Evolutionary conservation across 2,329 filamentous ascomycete species (phyloP).

Genomic region (Teratosphaeriaceae sp.): DNA sequence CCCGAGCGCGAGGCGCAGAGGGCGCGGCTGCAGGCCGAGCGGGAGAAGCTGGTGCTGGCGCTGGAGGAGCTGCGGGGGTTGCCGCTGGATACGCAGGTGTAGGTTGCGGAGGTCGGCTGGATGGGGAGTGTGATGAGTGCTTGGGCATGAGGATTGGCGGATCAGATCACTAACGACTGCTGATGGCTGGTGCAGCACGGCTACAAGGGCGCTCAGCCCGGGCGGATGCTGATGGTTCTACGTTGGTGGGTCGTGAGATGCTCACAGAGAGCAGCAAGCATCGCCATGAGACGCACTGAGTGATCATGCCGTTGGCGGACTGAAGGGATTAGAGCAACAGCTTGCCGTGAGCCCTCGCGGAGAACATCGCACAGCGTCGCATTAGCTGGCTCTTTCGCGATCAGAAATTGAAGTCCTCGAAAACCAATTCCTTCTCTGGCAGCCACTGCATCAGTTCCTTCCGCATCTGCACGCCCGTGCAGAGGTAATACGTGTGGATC

Average conservation of each 20-base stretch:
- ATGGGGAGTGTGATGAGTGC: not conserved
- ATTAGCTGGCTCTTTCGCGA: conserved; percentile 12
- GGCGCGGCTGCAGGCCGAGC: conserved; percentile 19
- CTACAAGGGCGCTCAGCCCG: not conserved
- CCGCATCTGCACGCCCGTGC: conserved; percentile 47
- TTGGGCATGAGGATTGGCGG: no score
- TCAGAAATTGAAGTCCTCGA: conserved; percentile 46
- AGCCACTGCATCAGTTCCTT: conserved; percentile 45
- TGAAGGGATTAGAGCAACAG: not conserved
- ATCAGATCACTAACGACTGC: no score
- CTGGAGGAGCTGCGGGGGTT: conserved; percentile 16
- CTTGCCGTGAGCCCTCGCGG: not conserved
- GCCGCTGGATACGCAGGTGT: not conserved
- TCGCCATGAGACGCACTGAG: no score
- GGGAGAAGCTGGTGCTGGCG: conserved; percentile 26
- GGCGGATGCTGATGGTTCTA: not conserved
- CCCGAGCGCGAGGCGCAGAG: conserved; percentile 24
- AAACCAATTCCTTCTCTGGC: conserved; percentile 38
- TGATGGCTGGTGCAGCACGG: not conserved
- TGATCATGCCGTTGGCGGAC: not conserved
- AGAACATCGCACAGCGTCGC: not conserved
- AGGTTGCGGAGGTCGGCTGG: not conserved
- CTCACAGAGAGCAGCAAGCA: no score
- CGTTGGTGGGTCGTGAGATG: no score
- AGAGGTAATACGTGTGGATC: conserved; percentile 52